Conservation (phyloP, 495 filamentous ascomycete genomes). For the Daldinia loculata region DNA sequence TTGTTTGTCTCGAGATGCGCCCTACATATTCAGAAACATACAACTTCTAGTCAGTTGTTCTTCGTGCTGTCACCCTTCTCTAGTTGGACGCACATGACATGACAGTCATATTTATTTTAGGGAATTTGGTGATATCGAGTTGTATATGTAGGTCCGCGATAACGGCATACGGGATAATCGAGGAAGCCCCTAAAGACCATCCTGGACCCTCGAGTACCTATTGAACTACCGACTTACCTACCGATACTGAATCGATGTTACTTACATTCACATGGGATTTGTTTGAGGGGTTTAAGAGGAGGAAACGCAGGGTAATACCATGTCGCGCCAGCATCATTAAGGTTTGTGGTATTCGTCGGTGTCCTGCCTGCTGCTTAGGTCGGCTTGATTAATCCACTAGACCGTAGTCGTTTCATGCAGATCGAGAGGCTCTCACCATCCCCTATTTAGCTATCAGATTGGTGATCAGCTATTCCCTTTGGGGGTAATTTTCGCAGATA, state of each 20-base stretch:
- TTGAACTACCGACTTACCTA: slow-evolving; percentile 1
- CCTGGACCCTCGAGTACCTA: background rate
- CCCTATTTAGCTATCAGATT: slow-evolving; percentile 13
- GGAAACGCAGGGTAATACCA: slow-evolving; percentile 20
- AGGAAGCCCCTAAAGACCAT: background rate
- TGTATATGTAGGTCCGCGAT: background rate
- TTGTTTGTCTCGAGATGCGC: background rate
- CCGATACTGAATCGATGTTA: background rate
- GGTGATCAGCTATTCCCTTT: slow-evolving; percentile 13
- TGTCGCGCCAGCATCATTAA: slow-evolving; percentile 15
- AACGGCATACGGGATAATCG: background rate
- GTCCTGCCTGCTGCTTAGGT: slow-evolving; percentile 10
- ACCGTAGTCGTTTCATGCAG: background rate
- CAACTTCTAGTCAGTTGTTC: background rate
- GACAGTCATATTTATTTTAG: background rate
- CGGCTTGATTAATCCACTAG: slow-evolving; percentile 9
- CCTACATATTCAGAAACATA: background rate
- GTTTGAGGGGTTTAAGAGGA: background rate
- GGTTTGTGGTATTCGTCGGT: slow-evolving; percentile 28
- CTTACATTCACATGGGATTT: slow-evolving; percentile 27
- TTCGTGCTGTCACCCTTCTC: background rate
- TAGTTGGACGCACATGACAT: background rate
- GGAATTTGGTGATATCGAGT: background rate
- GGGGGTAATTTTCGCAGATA: slow-evolving; percentile 7
- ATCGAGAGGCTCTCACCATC: slow-evolving; percentile 4